Base-by-base conservation (phyloP, 495 filamentous ascomycete genomes). In the Aspergillus affinis region DNA sequence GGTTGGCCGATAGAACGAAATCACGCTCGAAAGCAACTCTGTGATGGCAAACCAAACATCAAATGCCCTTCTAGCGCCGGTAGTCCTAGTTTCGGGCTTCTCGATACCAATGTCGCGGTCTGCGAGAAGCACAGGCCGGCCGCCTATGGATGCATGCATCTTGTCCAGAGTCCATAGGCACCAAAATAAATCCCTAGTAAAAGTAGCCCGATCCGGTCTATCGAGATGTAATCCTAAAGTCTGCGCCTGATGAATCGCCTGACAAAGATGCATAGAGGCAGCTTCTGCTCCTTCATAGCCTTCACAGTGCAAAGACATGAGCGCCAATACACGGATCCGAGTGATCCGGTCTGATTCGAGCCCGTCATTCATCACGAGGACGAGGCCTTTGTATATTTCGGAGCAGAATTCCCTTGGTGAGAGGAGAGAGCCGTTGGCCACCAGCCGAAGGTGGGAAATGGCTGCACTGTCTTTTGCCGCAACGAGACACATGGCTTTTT, bases 101-200 rank as follows among this genome's bases (percentile, higher is more conserved):
- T 69, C 61, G 26, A 78, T 71, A 20, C 83, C 77, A 51, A 86
- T 76, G 63, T 91, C 88, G 27, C 82, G 75, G 58, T 90, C 87
- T 57, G 86, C 82, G 61, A 91, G 80, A 23, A 89, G 64, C 48
- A 88, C 74, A 2, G 88, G 87, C 5, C 88, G 78, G 26, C 85
- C 87, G 55, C 84, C 83, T 46, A 88, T 84, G 20, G 82, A 78
- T 6, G 83, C 80, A 58, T 86, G 84, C 44, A 88, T 73, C 45
- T 86, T 82, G 65, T 91, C 88, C 8, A 90, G 65, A 12, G 84
- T 82, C 82, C 87, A 90, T 15, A 90, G 61, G 46, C 84, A 85
- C 75, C 85, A 89, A 58, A 90, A 88, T 0, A 90, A 70, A 13
- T 75, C 69, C 7, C 81, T 77, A n/a, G 76, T 61, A n/a, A 72